Base-by-base conservation (phyloP, 805 yeast species). In the Pichia occidentalis region DNA sequence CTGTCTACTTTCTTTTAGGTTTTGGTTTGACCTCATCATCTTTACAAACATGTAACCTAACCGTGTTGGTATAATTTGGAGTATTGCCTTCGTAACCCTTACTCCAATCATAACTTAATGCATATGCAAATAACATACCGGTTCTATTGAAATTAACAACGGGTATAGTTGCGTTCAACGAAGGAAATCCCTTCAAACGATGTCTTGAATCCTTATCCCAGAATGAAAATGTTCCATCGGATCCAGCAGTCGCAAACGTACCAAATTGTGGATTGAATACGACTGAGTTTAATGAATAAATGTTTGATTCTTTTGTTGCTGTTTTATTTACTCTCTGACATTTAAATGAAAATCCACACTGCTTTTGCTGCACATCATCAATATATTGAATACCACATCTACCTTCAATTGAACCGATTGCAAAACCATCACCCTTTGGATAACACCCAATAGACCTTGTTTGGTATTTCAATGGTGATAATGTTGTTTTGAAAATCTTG, bases 181-280 rank as follows among this genome's bases (percentile, higher is more conserved):
- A 62, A 5, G 95, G 86, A 66, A 76, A 83, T 24, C 81, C 84
- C 61, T 81, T 84, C 48, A 92, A 72, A 51, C 97, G 73, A 56
- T 84, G 94, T 56, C 81, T 77, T 37, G 92, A 82, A 52, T 86
- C 95, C 60, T 85, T 86, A 60, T 92, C 97, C 98, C 98, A 92
- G 65, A 85, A 82, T 52, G 87, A 80, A 65, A 88, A 81, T 11
- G 88, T 71, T 17, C 98, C 98, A 61, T 92, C 98, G 18, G 92
- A 73, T 10, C 98, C 97, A 1, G 95, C 92, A 5, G 98, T 92
- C 34, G 80, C 79, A 60, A 92, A 82, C 1, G 97, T 87, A 29
- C 96, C 96, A 60, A 80, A 79, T 11, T 74, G 65, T 4, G 97
- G 97, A 56, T 92, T 97, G 68, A 88, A 85, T 7, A 75, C 67